Evolutionary conservation across 257 asterid species (phyloP).

Genomic region (Anisodus tanguticus): DNA sequence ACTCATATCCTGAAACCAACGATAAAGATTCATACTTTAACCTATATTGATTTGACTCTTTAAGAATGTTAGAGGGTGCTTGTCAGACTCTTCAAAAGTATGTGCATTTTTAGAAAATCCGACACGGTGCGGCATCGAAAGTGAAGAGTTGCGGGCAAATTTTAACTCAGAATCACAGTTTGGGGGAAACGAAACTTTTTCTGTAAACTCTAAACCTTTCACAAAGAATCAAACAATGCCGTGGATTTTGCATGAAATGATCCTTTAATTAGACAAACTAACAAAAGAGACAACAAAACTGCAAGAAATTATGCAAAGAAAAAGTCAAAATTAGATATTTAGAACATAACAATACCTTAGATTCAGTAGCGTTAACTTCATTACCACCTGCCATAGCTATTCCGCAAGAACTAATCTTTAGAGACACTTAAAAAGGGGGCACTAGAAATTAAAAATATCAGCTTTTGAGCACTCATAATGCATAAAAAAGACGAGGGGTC

Average conservation of each 20-base stretch:
- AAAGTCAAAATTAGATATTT: too few species aligned
- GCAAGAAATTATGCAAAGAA: neutral
- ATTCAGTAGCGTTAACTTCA: conserved; percentile 49
- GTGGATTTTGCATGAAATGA: neutral
- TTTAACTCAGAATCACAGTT: neutral
- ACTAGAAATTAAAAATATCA: conserved; percentile 34
- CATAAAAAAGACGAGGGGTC: neutral
- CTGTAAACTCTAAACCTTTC: neutral
- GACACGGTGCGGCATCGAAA: too few species aligned
- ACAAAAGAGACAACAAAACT: neutral
- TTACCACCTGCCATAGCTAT: conserved; percentile 48
- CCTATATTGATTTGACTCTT: too few species aligned
- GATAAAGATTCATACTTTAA: neutral
- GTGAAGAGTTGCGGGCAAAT: too few species aligned
- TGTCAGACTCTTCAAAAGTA: too few species aligned
- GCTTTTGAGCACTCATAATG: conserved; percentile 39
- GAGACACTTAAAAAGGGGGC: conserved; percentile 24
- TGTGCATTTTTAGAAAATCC: too few species aligned
- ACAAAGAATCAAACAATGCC: neutral
- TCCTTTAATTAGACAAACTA: neutral
- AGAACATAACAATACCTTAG: conserved; percentile 32
- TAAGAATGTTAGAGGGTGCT: too few species aligned
- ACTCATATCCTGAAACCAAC: neutral
- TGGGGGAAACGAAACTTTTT: neutral
- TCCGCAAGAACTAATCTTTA: neutral